These are phyloP conservation scores for Rhytidhysteron rufulum DNA, from an alignment of 2,329 filamentous ascomycete genomes.

Conservation along the genomic window DNA sequence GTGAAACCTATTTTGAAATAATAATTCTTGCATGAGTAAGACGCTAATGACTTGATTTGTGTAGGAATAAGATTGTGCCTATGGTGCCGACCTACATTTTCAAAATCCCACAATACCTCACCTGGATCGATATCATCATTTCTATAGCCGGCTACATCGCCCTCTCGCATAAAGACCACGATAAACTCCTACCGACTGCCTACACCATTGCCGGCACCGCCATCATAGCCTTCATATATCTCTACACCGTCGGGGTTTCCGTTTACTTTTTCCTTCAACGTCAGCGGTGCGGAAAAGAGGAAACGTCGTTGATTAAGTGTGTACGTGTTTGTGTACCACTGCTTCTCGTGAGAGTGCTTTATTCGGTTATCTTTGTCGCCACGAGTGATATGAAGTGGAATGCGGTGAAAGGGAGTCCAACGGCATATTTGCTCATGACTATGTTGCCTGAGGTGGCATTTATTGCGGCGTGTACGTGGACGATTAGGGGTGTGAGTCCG, in stretches of 20 bases:
- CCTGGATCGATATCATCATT: constrained; percentile 1
- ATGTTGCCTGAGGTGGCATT: constrained; percentile 1
- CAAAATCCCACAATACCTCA: neutral
- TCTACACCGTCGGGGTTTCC: neutral
- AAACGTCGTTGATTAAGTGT: no score
- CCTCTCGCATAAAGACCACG: neutral
- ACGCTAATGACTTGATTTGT: neutral
- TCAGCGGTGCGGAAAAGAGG: neutral
- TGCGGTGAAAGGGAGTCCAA: constrained; percentile 1
- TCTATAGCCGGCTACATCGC: neutral
- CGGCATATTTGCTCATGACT: constrained; percentile 1
- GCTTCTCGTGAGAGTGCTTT: neutral
- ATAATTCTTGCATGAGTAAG: no score
- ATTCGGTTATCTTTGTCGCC: neutral
- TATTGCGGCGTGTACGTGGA: no score
- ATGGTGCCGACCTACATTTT: neutral
- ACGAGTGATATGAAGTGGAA: constrained; percentile 1
- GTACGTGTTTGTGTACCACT: constrained; percentile 1
- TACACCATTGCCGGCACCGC: neutral
- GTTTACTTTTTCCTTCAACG: neutral
- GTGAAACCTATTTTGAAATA: no score
- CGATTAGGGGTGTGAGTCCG: no score
- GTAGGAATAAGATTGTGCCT: neutral
- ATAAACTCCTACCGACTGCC: neutral
- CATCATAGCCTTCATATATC: neutral